These are phyloP conservation scores for Scytalidium sp. DNA, from an alignment of 2,329 filamentous ascomycete species.

Conservation along the genomic window DNA sequence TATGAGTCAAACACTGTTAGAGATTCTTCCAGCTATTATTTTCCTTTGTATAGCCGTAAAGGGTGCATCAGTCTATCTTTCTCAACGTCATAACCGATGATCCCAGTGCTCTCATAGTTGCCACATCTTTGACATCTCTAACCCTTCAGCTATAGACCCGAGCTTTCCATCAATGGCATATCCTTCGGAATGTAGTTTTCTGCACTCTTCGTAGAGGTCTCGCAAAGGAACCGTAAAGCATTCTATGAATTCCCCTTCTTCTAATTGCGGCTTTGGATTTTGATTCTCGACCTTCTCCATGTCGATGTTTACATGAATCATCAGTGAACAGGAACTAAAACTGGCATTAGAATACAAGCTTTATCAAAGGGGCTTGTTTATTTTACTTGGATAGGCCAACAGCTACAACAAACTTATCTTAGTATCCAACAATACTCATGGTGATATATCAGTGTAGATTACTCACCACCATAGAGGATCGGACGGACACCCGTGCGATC, in stretches of 20 bases:
- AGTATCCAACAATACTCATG: not conserved
- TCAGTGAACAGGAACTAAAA: conserved; percentile 23
- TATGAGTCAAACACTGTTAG: no score
- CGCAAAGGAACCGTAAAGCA: conserved; percentile 67
- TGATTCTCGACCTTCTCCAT: conserved; percentile 67
- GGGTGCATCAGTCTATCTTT: no score
- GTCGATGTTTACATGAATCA: conserved; percentile 73
- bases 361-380: not conserved
- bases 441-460: not conserved
- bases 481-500: not conserved
- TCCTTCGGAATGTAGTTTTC: conserved; percentile 64
- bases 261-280: conserved; percentile 64
- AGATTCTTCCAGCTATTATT: no score
- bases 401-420: not conserved
- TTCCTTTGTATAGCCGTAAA: no score
- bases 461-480: not conserved
- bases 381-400: not conserved
- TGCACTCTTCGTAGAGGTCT: conserved; percentile 64
- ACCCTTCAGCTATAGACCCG: conserved; percentile 73
- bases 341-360: not conserved
- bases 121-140: conserved; percentile 61
- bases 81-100: no score
- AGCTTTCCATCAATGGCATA: conserved; percentile 79
- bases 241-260: conserved; percentile 82
- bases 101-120: not conserved